A percentile compares a stretch with the other conserved stretches of the same genome.
Evolutionary conservation across 805 yeast genomes (phyloP).

Genomic region (Kurtzmaniella fragi): DNA sequence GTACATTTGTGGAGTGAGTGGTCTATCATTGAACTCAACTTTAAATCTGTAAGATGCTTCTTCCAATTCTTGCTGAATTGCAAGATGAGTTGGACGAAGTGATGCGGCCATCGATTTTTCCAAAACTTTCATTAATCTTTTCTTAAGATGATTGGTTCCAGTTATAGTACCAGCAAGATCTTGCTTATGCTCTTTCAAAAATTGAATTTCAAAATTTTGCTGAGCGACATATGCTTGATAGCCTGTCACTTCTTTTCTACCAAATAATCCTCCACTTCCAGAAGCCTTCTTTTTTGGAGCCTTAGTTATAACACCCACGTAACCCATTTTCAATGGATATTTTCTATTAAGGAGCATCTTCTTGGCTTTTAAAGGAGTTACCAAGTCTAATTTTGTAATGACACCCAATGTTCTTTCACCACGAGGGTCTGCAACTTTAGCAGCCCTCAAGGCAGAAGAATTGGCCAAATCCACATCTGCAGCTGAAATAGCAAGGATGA

Average conservation of each 20-base stretch:
- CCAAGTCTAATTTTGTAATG: conserved; percentile 87
- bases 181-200: conserved; percentile 58
- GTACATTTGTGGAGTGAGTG: conserved; percentile 89
- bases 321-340: conserved; percentile 93
- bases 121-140: conserved; percentile 77
- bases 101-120: conserved; percentile 90
- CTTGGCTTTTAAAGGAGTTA: conserved; percentile 69
- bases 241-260: conserved; percentile 42
- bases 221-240: conserved; percentile 63
- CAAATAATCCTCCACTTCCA: conserved; percentile 35
- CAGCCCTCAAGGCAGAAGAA: conserved; percentile 89
- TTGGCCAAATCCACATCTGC: conserved; percentile 98
- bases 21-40: conserved; percentile 94
- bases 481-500: conserved; percentile 91
- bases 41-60: conserved; percentile 90
- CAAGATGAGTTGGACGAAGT: conserved; percentile 77
- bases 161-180: conserved; percentile 61
- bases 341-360: conserved; percentile 66
- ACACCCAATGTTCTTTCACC: conserved; percentile 98
- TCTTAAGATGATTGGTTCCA: conserved; percentile 71
- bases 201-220: conserved; percentile 52
- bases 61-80: conserved; percentile 87
- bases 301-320: conserved; percentile 95
- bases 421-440: conserved; percentile 82
- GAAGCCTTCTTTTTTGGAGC: conserved; percentile 46